Evolutionary conservation across 768 basidiomycete genomes (phyloP), one percentile per base, ranked within the genome.

Genomic region (Megacollybia marginata): DNA sequence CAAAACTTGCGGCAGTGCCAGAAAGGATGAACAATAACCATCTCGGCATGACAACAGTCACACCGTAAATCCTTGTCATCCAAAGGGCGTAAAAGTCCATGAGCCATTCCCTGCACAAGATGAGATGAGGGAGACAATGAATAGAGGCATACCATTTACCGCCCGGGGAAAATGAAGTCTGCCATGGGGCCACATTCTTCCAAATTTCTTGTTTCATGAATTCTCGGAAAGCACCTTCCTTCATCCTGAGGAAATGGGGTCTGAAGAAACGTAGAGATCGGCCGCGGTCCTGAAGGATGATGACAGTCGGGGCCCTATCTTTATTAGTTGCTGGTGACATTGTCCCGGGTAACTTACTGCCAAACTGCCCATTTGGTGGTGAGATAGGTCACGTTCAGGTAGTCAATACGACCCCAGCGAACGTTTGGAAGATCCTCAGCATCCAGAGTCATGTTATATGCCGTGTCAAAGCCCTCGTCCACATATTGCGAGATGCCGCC

Each of bases 341-440:
- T 9, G 46, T 46, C 51, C 0, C 47, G 54, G 36, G 35, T 55
- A 23, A 75, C 82, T 52, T 62, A 92, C 92, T 79, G 76, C 88
- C 90, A 93, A 44, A 94, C 64, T 33, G 63, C 70, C 92, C 92
- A 95, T 60, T 85, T 86, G 2, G 90, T 91, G 50, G 91, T 93
- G 50, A 92, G 65, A 48, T 73, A 67, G 4, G 88, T 92, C 54
- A 93, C 91, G 53, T 85, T 83, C 54, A 92, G 68, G 64, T 92
- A 95, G 69, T 94, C 90, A 51, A 95, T 80, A 53, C 92, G 81
- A 46, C 80, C 92, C 78, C 85, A 94, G 50, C 78, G 82, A 50
- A 93, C 76, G 59, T 88, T 63, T 3, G 80, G 81, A 15, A 89
- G 65, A 61, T 85, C 88, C 9, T 73, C 75, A 18, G 73, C 75